Base-by-base conservation (phyloP, 1,139 yeast genomes). In the Hemisphaericaspora xylanilytica region DNA sequence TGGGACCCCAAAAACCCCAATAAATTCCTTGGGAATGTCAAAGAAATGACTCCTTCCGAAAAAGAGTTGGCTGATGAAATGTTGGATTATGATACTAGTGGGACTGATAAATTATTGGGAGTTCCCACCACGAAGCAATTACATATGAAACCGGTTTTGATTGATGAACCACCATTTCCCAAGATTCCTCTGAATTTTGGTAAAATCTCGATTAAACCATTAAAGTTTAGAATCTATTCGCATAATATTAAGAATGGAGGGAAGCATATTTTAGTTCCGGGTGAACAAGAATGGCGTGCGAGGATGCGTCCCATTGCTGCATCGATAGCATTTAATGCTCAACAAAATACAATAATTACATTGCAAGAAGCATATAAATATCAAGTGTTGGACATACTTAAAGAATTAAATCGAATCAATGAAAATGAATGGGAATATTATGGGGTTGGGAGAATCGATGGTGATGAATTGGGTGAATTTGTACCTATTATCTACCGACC, bases 171-270 rank as follows among this genome's bases (percentile, higher is more conserved):
- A 14, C 38, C 41, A 15, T 48, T 44, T 15, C 50, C 60, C 2
- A 34, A 43, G 3, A 44, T 59, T 2, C 52, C 55, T 3, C 45
- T 45, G 10, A 41, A 50, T 28, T 50, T 56, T 27, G 28, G 37
- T 12, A 40, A 36, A n/a, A 35, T 40, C 5, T 18, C 35, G 7
- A 45, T 54, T 11, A 39, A 46, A 5, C 55, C 58, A 1, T 35
- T 65, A 4, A 42, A 40, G 13, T 63, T 67, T 46, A 53, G 72
- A 25, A 55, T 67, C 15, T 67, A 67, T 45, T 61, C 70, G 5
- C 73, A 67, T 42, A 67, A 67, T 46, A 57, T 67, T 34, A 65
- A 63, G 40, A 66, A 65, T 43, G 70, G 68, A 3, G 67, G 61
- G 11, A 59, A 57, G 39, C 52, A 47, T 5, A 41, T 38, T 6